Conservation (phyloP, 176 grass and related monocot genomes). For the Hordeum marinum region DNA sequence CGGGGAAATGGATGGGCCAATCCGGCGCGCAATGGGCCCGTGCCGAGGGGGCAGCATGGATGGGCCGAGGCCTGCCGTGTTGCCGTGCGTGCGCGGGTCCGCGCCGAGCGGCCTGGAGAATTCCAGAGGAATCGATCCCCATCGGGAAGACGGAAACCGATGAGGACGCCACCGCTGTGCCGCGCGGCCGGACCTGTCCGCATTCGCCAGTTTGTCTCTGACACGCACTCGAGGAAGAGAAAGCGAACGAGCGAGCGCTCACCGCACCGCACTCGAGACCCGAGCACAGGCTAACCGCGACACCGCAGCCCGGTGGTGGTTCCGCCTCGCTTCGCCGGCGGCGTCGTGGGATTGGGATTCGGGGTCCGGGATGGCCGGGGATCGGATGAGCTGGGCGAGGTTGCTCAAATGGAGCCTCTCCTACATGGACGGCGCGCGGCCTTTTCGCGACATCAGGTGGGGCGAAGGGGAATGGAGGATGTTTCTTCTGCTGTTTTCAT, state of each 20-base stretch:
- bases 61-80: not conserved
- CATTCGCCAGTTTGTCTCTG: not conserved
- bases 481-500: not conserved
- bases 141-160: not conserved
- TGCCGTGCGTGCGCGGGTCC: not conserved
- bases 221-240: slow-evolving; percentile 6
- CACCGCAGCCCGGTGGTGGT: not conserved
- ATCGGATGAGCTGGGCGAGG: slow-evolving; percentile 59
- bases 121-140: slow-evolving; percentile 42
- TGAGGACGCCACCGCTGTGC: not conserved
- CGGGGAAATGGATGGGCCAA: slow-evolving; percentile 20
- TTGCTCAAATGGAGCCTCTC: slow-evolving; percentile 90
- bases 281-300: not conserved
- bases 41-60: not conserved
- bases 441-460: slow-evolving; percentile 38
- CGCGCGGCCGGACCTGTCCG: not conserved
- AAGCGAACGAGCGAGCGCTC: not conserved
- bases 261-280: not conserved
- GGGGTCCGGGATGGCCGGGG: slow-evolving; percentile 16
- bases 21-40: not conserved
- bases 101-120: not conserved
- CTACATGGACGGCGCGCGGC: slow-evolving; percentile 54
- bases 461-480: not conserved
- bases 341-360: not conserved
- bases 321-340: slow-evolving; percentile 11